phyloP scores from a whole-genome alignment of 202 grass and related monocot genomes.

The Elaeis oleifera region DNA sequence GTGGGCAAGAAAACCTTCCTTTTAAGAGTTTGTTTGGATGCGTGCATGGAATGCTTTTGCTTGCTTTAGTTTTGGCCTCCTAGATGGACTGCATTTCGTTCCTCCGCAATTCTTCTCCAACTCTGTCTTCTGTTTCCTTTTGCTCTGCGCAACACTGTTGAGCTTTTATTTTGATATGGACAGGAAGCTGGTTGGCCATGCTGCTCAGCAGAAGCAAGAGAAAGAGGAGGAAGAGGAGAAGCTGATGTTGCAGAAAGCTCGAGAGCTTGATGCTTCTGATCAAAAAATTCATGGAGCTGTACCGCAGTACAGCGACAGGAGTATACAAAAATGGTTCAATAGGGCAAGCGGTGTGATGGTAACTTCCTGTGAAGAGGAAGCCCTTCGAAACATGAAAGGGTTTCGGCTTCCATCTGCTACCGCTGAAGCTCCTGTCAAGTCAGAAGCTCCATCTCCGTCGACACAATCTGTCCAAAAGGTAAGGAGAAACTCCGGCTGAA shows the following conservation, averaged over 20 bases:
- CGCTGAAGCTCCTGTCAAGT: conserved; percentile 52
- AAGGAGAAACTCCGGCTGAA: conserved; percentile 91
- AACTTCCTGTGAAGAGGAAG: conserved; percentile 92
- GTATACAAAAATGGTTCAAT: conserved; percentile 64
- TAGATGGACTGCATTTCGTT: too few species aligned
- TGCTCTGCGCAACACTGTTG: background rate
- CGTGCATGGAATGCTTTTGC: too few species aligned
- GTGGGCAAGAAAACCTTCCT: too few species aligned
- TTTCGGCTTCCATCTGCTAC: conserved; percentile 98
- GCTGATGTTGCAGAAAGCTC: too few species aligned
- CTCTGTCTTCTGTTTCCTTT: too few species aligned
- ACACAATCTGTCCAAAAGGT: conserved; percentile 72
- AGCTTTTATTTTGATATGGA: background rate
- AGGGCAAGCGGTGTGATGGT: conserved; percentile 90
- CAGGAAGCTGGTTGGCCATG: conserved; percentile 72
- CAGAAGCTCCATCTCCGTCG: conserved; percentile 47
- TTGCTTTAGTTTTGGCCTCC: too few species aligned
- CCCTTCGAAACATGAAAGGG: conserved; percentile 93
- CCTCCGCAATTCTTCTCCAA: too few species aligned
- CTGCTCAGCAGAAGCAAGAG: conserved; percentile 68
- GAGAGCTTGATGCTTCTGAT: too few species aligned
- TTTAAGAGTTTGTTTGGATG: too few species aligned
- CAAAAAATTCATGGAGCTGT: conserved; percentile 40
- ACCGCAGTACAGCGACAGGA: conserved; percentile 53
- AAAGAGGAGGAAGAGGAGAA: conserved; percentile 30